Conservation (phyloP, 1,284 basidiomycete species). For the Testicularia cyperi region DNA sequence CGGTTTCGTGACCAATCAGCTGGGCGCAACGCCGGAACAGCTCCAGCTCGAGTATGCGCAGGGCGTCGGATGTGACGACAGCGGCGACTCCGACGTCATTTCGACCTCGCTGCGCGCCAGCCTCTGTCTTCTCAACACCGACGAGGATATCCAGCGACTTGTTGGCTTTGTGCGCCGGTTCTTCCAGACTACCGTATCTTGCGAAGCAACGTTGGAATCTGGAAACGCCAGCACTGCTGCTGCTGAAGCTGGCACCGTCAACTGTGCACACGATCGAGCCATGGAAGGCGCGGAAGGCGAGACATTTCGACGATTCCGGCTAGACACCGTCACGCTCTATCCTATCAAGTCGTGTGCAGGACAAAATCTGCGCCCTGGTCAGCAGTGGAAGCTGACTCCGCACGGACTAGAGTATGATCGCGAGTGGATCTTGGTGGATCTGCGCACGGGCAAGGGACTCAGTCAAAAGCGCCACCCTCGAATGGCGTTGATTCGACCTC, state of each 20-base stretch:
- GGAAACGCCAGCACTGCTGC: no score
- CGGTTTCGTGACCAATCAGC: slow-evolving; percentile 35
- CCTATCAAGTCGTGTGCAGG: slow-evolving; percentile 48
- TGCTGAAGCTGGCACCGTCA: no score
- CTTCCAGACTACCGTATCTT: slow-evolving; percentile 6
- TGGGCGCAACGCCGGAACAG: slow-evolving; percentile 15
- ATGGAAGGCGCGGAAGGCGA: neutral
- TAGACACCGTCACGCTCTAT: slow-evolving; percentile 34
- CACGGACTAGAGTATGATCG: slow-evolving; percentile 40
- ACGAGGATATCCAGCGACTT: slow-evolving; percentile 33
- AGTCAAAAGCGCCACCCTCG: slow-evolving; percentile 38
- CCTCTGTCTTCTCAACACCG: slow-evolving; percentile 36
- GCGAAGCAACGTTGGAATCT: no score
- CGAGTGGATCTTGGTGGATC: slow-evolving; percentile 42
- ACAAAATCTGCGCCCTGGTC: slow-evolving; percentile 12
- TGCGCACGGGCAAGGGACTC: slow-evolving; percentile 32
- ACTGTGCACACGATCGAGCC: no score
- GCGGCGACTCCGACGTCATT: slow-evolving; percentile 5
- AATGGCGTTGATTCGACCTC: slow-evolving; percentile 43
- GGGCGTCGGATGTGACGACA: slow-evolving; percentile 42
- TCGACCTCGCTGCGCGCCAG: slow-evolving; percentile 34
- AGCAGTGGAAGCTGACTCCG: slow-evolving; percentile 27
- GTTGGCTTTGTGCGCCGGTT: slow-evolving; percentile 34
- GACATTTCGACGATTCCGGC: slow-evolving; percentile 1
- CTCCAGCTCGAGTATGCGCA: slow-evolving; percentile 35